Evolutionary conservation across 2,329 filamentous ascomycete species (phyloP), one percentile per base, ranked within the genome.

Genomic region (Helotiales sp.): DNA sequence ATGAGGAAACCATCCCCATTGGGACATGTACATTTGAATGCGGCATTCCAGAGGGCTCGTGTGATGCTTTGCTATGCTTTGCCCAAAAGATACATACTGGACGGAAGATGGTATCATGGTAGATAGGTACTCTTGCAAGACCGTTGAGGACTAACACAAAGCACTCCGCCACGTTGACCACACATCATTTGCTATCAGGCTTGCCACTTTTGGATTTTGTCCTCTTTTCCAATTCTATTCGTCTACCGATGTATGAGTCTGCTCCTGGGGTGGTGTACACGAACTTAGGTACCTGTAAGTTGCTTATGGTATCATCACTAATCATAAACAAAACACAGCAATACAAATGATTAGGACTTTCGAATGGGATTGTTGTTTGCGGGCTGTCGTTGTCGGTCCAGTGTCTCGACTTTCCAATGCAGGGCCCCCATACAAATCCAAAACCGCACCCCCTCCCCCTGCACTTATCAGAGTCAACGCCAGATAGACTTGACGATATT

Each of bases 161-260:
- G 49, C 40, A 45, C 49, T 52, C 49, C 49, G 49, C 49, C 49
- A 52, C 49, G 24, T 30, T 52, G 26, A 28, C 49, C 49, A 52
- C 49, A 52, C 49, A 28, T 52, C 49, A 52, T 52, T n/a, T 11
- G 2, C 13, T 50, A 26, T 50, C 47, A 52, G 49, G 30, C 15
- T 8, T 30, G 49, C 49, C 30, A 17, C 49, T 52, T 13, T 30
- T 17, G 40, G 17, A 20, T 20, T 2, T 26, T 50, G 6, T n/a
- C 15, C 24, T 28, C 49, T 52, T 13, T n/a, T 17, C 11, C 8
- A n/a, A 30, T 26, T 17, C 11, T 13, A 28, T 7, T 4, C 49
- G 6, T 52, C 49, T 15, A 52, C 26, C 15, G 49, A 17, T 52
- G 15, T 5, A 30, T n/a, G n/a, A 30, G 4, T 6, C 26, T 52